Evolutionary conservation across 768 basidiomycete genomes (phyloP), one percentile per base, ranked within the genome.

Genomic region (Mycena chlorophos): DNA sequence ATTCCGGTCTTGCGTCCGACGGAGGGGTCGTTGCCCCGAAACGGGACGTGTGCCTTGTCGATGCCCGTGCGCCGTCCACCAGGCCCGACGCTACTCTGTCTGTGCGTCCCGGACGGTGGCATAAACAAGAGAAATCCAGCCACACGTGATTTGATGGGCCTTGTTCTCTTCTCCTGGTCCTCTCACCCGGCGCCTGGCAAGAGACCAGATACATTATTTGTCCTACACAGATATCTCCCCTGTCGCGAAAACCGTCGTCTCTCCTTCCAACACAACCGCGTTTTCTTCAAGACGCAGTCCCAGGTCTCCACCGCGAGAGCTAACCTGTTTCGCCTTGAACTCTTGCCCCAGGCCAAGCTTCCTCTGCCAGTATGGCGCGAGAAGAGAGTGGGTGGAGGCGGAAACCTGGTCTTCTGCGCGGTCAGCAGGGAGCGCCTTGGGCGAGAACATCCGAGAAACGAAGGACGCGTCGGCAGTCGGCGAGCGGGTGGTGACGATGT

Each of bases 1-100:
- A 90, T 77, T 2, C 90, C 90, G 0, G 90, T 92, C 66, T 85
- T 89, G 79, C 89, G 91, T 6, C 90, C 90, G 53, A 86, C 87
- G 46, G 82, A 80, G 14, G 83, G 82, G 61, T 91, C 85, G 63
- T 91, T 88, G 5, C 87, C 89, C 42, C 87, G 82, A 63, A 88
- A 92, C 2, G 90, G 90, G 17, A 89, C 78, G 64, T 92, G 88
- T 6, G 82, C 78, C 63, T 85, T 84, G 63, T 82, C 84, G 1
- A 79, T 78, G 2, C 81, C 83, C 27, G 85, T 78, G 46, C 86
- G 78, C 10, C 34, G 34, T n/a, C 34, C 34, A 20, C 69, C 65
- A 31, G 61, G 66, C 29, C 76, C 75, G 12, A 76, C 43, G 55
- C 75, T 79, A 65, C 78, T 79, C 61, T 78, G 40, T n/a, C n/a